Evolutionary conservation across 139 green algal genomes (phyloP), one percentile per base, ranked within the genome.

Genomic region (Chlamydomonas sphaeroides): DNA sequence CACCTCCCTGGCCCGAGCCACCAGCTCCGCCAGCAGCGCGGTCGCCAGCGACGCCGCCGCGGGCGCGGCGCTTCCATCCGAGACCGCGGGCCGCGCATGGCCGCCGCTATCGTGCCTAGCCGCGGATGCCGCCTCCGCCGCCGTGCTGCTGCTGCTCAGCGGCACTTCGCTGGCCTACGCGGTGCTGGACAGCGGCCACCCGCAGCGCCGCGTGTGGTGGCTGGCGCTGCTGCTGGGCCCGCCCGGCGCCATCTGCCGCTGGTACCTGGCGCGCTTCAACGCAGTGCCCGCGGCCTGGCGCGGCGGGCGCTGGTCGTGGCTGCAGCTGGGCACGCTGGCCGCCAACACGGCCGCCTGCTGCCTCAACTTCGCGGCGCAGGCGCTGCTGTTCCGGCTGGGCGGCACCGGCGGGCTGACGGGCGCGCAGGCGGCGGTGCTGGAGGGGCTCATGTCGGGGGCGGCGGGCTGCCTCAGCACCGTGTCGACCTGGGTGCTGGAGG

Each of bases 401-500:
- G 74, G 63, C 30, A 39, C 33, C 11, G 45, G 45, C 25, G 10
- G 36, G 3, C 33, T 87, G 53, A 45, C 14, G 2, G 6, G 25
- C 10, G 18, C 53, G 36, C 33, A 70, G 48, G 23, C 28, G 21
- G 78, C 74, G 35, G 39, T 86, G 10, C 48, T 91, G 41, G 48
- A 66, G 21, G 89, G 75, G 5, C 80, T 94, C 7, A 68, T 90
- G 23, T 86, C 71, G 32, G 94, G 94, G 32, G 91, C 94, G 49
- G 83, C 71, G 70, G 94, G 94, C 42, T 90, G 90, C 26, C 84
- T 98, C 23, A 93, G 84, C 78, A 98, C 94, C 0, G 94, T 98
- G 25, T 97, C 92, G 21, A 98, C 94, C 1, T 94, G 92, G 68
- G 89, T 96, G 5, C 85, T 92, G 10, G 94, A 98, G 91, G 92